Evolutionary conservation across 1,139 yeast genomes (phyloP), one percentile per base, ranked within the genome.

Genomic region (Scheffersomyces insectosa): DNA sequence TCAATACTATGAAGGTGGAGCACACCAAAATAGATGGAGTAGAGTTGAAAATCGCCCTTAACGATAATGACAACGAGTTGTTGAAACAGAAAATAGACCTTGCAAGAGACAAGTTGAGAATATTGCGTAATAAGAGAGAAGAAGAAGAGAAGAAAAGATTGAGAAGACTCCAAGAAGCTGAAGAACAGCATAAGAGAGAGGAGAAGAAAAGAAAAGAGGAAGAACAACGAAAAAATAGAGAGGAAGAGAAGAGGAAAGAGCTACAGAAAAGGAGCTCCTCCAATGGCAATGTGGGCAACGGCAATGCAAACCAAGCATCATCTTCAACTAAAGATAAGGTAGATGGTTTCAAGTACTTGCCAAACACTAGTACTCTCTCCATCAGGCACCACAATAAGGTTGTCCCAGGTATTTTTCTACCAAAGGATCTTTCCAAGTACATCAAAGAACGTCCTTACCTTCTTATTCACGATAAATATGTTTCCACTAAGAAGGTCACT

Each of bases 371-470:
- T 5, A 66, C 68, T 5, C 48, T 63, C 6, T 72, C 78, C 3
- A 52, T 51, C 11, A 60, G 66, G 37, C 63, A 64, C 39, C 58
- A 66, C 33, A 63, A 65, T 44, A 63, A 63, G 43, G 63, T 66
- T 4, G 53, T 68, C 2, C 49, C 61, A 2, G 77, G 78, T 1
- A 62, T 62, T 1, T 59, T 59, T 39, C 51, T 80, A 33, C 79
- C 87, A 0, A 55, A 55, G 2, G 83, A 78, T 28, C 60, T 82
- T 28, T 67, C 62, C 27, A 70, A 62, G 41, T 70, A 73, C 41
- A 71, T 85, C 37, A 78, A 73, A 43, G 77, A 73, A 23, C 63
- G 83, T 8, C 84, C 90, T 0, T 84, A 72, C 51, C 66, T 85
- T 28, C 65, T 78, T 46, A 78, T 85, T 32, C 70, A 76, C 23